phyloP scores from a whole-genome alignment of 495 filamentous ascomycete species.

The Clohesyomyces aquaticus region DNA sequence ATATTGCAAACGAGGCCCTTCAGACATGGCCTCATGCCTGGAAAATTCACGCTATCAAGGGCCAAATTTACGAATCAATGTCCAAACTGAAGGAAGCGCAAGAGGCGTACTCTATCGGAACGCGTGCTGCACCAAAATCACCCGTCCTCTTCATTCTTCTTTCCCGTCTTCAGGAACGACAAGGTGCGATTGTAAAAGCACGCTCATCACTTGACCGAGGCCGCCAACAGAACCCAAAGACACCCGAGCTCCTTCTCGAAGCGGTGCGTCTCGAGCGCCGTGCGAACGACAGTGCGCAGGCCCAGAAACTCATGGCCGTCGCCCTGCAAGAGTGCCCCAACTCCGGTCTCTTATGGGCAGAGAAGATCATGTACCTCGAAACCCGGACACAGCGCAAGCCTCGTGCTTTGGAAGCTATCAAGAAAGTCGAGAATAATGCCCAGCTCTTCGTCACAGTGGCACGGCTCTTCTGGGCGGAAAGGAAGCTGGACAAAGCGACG shows the following conservation, averaged over 20 bases:
- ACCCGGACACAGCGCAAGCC: slow-evolving; percentile 88
- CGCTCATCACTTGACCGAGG: slow-evolving; percentile 90
- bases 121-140: slow-evolving; percentile 79
- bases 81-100: slow-evolving; percentile 79
- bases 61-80: slow-evolving; percentile 88
- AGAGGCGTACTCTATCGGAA: slow-evolving; percentile 88
- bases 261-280: slow-evolving; percentile 88
- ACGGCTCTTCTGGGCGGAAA: slow-evolving; percentile 75
- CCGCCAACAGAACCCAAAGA: slow-evolving; percentile 81
- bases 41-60: slow-evolving; percentile 98
- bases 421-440: slow-evolving; percentile 92
- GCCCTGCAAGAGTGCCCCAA: slow-evolving; percentile 89
- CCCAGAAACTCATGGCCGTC: slow-evolving; percentile 87
- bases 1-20: slow-evolving; percentile 84
- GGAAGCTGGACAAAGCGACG: slow-evolving; percentile 85
- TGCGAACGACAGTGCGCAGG: slow-evolving; percentile 80
- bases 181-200: slow-evolving; percentile 84
- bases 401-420: slow-evolving; percentile 87
- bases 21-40: slow-evolving; percentile 83
- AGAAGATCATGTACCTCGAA: slow-evolving; percentile 94
- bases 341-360: slow-evolving; percentile 88
- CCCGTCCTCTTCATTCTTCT: slow-evolving; percentile 89
- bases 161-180: slow-evolving; percentile 81
- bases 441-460: slow-evolving; percentile 78
- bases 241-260: slow-evolving; percentile 84